Base-by-base conservation (phyloP, 2,329 filamentous ascomycete species). In the Neurospora sp. region DNA sequence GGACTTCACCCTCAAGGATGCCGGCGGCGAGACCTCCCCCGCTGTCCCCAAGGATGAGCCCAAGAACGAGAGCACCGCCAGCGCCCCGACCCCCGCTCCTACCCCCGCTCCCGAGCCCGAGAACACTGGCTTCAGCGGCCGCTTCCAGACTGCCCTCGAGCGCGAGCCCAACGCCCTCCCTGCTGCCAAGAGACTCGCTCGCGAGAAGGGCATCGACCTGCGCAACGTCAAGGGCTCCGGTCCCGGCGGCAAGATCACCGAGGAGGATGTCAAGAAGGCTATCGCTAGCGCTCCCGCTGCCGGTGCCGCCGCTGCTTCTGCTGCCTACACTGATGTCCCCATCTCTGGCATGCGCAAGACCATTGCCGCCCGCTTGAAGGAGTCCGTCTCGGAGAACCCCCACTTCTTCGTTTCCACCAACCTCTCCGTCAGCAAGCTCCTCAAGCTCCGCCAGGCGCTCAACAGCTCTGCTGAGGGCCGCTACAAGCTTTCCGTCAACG, bases 401-500 rank as follows among this genome's bases (percentile, higher is more conserved):
- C 96, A 98, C 87, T 99, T 97, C 89, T 99, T 95, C 80, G 95
- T 99, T 77, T 92, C 92, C 77, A 91, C 93, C 77, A 89, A 89
- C 76, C 88, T 99, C 79, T 98, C 95, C 70, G 96, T 99, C 74
- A 88, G 86, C 81, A 98, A 98, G 88, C 92, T 99, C 67, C 85
- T 97, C 78, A 98, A 97, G 87, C 93, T 99, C 77, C 93, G 96
- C 78, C 88, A 92, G 83, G 93, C 95, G 71, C 89, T 99, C 75
- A 99, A 99, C 85, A 88, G 89, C 79, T 90, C 92, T 12, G 86
- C 92, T 66, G 91, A 97, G 73, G 96, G 95, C 83, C 90, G 93
- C 82, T 99, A 97, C 89, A 99, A 97, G 89, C 92, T 99, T 71
- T 97, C 94, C n/a, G 93, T 99, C 83, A 99, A 99, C 83, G 96